Percentiles rank a stretch among this genome's conserved stretches.
Conservation (phyloP, 306 rosid genomes). For the Prunus davidiana region DNA sequence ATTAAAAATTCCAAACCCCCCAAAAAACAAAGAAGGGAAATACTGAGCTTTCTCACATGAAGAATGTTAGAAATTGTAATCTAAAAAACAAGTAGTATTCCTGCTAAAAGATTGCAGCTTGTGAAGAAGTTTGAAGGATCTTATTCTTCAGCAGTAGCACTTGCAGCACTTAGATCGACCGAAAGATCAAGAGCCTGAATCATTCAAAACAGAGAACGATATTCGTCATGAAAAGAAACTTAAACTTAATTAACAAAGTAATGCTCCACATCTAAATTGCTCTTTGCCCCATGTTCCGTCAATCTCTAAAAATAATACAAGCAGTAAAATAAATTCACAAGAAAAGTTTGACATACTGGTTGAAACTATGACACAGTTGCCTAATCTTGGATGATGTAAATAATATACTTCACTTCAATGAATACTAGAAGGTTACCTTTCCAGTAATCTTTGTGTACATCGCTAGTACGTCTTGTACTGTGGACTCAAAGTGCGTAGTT, state of each 20-base stretch:
- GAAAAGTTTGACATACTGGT: too few species aligned
- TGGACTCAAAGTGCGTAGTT: constrained; percentile 83
- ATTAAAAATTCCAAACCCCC: not conserved
- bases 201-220: constrained; percentile 2
- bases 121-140: not conserved
- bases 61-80: not conserved
- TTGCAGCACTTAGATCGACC: constrained; percentile 84
- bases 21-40: not conserved
- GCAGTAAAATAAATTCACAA: too few species aligned
- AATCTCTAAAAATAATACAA: not conserved
- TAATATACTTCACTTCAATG: not conserved
- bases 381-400: too few species aligned
- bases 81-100: not conserved
- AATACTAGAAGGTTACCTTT: constrained; percentile 41
- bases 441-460: constrained; percentile 74
- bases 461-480: constrained; percentile 62
- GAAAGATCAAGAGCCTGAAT: constrained; percentile 79
- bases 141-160: constrained; percentile 62
- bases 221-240: not conserved
- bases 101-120: not conserved
- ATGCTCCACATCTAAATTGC: not conserved
- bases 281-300: not conserved
- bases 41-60: not conserved
- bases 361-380: too few species aligned
- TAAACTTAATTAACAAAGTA: not conserved